Percentiles rank a stretch among this genome's conserved stretches.
Conservation (phyloP, 257 asterid species). For the Petunia secreta region DNA sequence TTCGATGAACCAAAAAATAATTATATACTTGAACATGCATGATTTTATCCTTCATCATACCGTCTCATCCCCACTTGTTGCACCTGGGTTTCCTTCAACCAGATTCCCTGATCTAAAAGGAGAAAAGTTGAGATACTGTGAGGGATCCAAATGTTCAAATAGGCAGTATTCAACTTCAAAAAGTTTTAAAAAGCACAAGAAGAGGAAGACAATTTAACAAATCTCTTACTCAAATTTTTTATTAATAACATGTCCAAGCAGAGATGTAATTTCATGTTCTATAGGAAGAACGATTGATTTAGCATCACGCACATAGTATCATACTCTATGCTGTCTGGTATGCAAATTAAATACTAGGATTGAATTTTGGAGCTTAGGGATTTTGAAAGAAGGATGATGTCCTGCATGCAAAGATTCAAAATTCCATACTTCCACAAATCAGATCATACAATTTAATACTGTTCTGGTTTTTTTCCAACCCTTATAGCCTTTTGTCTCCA, state of each 20-base stretch:
- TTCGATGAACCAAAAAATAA: neutral
- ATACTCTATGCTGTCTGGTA: neutral
- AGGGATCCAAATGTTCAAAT: neutral
- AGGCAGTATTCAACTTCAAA: slow-evolving; percentile 15
- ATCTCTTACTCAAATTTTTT: neutral
- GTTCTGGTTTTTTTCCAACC: neutral
- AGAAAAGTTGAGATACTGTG: slow-evolving; percentile 32
- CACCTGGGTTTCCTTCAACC: slow-evolving; percentile 92
- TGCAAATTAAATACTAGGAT: slow-evolving; percentile 7
- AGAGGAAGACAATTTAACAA: slow-evolving; percentile 8
- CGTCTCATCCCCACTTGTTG: slow-evolving; percentile 96
- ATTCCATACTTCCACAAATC: neutral
- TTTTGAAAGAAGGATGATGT: slow-evolving; percentile 11
- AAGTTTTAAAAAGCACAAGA: neutral
- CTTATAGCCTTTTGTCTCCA: neutral
- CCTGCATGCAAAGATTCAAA: slow-evolving; percentile 5
- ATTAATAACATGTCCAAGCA: neutral
- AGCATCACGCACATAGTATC: neutral
- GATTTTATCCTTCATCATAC: slow-evolving; percentile 49
- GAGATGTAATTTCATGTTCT: neutral
- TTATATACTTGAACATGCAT: slow-evolving; percentile 18
- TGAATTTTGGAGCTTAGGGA: neutral
- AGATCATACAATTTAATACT: neutral
- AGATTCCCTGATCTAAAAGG: slow-evolving; percentile 82
- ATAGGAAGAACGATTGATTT: neutral